Base-by-base conservation (phyloP, 2,329 filamentous ascomycete species). In the Aspergillus bombycis region DNA sequence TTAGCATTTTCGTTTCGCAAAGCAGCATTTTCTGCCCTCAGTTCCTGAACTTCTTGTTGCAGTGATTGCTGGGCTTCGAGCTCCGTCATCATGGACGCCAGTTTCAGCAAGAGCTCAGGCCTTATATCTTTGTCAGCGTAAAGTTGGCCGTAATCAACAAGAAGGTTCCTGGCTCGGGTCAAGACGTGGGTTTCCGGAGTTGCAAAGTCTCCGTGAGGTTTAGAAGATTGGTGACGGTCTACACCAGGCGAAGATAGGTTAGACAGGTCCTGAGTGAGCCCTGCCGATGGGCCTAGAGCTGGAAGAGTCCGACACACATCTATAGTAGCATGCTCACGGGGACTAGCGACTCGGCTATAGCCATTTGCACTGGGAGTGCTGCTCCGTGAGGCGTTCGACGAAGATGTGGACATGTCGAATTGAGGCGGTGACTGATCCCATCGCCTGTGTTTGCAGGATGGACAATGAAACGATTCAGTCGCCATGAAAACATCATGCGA, bases 1-100 rank as follows among this genome's bases (percentile, higher is more conserved):
- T 70, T 70, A 4, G 65, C 58, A 41, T 73, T 71, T 32, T 74
- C 71, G 1, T 65, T 65, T 48, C 67, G 68, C 53, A 74, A 60
- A 36, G 59, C 65, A 12, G 60, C 53, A 48, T 72, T 73, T 36
- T 76, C 72, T 11, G 68, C 62, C 28, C 53, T 62, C 30, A 75
- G 58, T 2, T 61, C 61, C 34, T 67, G 59, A 4, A 66, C 55
- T 19, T 71, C 72, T 41, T 62, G 58, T 28, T 70, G 59, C 30
- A 68, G 54, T 23, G 63, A 48, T 12, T 64, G 61, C 28, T 71
- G 60, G 6, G 68, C 66, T 48, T 74, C 69, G 4, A 71, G 61
- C 54, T 71, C 66, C 23, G 58, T 54, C 43, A 75, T 69, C 58
- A 74, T 69, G 3, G 64, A 61, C 16, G 64, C 67, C 21, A 75